These are phyloP conservation scores for Prunus fruticosa DNA, from an alignment of 306 rosid species.

Conservation along the genomic window DNA sequence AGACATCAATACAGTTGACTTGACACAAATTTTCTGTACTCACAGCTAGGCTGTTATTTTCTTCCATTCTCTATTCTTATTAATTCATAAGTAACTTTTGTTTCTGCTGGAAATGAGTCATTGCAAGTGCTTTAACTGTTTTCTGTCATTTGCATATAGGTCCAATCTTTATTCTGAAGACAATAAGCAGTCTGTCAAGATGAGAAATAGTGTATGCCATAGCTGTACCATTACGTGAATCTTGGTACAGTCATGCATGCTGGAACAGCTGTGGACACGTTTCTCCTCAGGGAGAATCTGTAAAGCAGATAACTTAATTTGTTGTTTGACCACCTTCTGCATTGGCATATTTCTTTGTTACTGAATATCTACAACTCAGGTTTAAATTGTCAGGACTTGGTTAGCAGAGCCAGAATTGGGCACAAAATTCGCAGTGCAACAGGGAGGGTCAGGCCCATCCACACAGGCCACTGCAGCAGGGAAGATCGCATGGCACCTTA, in stretches of 20 bases:
- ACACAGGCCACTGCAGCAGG: constrained; percentile 95
- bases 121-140: constrained; percentile 17
- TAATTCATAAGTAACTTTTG: neutral
- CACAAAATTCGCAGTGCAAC: constrained; percentile 94
- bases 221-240: no score
- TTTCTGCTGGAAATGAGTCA: constrained; percentile 9
- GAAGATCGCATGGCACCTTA: constrained; percentile 98
- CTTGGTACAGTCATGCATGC: no score
- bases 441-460: no score
- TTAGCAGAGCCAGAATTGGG: constrained; percentile 99
- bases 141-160: constrained; percentile 41
- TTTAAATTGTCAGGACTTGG: constrained; percentile 70
- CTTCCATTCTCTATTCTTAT: no score
- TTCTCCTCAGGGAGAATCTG: constrained; percentile 88
- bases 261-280: constrained; percentile 94
- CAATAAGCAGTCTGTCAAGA: constrained; percentile 95
- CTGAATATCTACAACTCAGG: neutral
- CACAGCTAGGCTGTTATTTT: constrained; percentile 35
- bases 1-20: constrained; percentile 86
- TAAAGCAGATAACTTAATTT: constrained; percentile 23
- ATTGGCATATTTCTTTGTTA: constrained; percentile 10
- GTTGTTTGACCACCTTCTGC: neutral
- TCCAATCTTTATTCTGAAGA: constrained; percentile 93
- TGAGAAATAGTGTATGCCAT: constrained; percentile 96
- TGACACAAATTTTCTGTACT: no score